Percentiles rank a stretch among this genome's conserved stretches.
phyloP scores from a whole-genome alignment of 805 yeast genomes.

The Candida qinlingensis region DNA sequence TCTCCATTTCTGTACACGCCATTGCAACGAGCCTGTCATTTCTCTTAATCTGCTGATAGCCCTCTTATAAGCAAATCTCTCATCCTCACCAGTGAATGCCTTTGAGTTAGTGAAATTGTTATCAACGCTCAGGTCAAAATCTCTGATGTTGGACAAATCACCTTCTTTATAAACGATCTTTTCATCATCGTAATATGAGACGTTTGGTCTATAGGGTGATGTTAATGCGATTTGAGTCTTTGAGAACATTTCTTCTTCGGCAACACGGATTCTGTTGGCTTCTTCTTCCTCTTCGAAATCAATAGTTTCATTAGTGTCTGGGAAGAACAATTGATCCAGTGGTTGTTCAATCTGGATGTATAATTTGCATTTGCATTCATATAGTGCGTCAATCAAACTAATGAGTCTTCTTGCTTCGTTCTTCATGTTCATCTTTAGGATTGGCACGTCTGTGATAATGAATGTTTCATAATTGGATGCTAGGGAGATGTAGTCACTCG shows the following conservation, averaged over 20 bases:
- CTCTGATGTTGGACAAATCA: conserved; percentile 15
- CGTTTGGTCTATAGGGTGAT: conserved; percentile 67
- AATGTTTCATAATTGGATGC: conserved; percentile 56
- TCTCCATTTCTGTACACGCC: conserved; percentile 52
- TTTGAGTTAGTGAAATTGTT: conserved; percentile 41
- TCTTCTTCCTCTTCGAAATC: conserved; percentile 22
- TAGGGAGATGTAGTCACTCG: conserved; percentile 65
- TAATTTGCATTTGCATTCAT: conserved; percentile 63
- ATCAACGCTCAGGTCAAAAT: conserved; percentile 17
- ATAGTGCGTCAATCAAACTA: conserved; percentile 61
- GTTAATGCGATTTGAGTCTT: conserved; percentile 53
- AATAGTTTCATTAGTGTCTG: conserved; percentile 31
- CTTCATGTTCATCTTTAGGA: conserved; percentile 48
- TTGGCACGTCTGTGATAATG: conserved; percentile 56
- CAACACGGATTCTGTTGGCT: conserved; percentile 39
- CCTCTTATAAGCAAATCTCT: conserved; percentile 64
- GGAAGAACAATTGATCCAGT: conserved; percentile 57
- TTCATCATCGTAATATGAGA: conserved; percentile 54
- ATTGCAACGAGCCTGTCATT: conserved; percentile 46
- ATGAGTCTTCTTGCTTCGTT: conserved; percentile 68
- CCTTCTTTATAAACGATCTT: conserved; percentile 29
- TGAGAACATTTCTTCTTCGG: conserved; percentile 67
- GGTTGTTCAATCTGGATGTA: conserved; percentile 44
- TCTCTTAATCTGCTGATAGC: conserved; percentile 63
- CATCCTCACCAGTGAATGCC: conserved; percentile 74